Evolutionary conservation across 805 yeast species (phyloP), one percentile per base, ranked within the genome.

Genomic region (Lipomyces mesembrius): DNA sequence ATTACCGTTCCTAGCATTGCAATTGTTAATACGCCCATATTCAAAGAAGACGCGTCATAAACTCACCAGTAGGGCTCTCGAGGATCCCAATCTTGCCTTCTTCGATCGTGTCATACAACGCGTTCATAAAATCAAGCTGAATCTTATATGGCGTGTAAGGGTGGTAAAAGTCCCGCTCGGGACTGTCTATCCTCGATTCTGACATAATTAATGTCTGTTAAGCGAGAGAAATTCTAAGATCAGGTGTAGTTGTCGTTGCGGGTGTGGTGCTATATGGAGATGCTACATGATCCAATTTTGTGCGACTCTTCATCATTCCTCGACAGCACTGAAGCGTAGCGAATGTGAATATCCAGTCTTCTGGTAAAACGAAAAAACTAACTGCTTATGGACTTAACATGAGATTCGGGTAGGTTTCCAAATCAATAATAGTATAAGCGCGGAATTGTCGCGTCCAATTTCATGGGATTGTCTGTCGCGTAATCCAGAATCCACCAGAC

Each of bases 51-150:
- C 17, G 39, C 39, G 14, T n/a, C 1, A 43, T 43, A 43, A 22
- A 27, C 57, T 43, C 91, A 6, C 98, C 98, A 0, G 98, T 93
- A 0, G 98, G 98, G 65, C 95, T 88, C 75, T 93, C 98, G 74
- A 93, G 88, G 1, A 93, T 81, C 0, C 96, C 97, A 1, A 93
- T 80, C 74, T 89, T 91, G 73, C 81, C 76, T 12, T 76, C 67
- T 3, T 81, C 80, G 20, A 93, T 80, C 1, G 90, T 83, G 29
- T 84, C 84, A 72, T 89, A 89, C n/a, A 94, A 82, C 25, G 87
- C 84, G 37, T 81, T 79, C 98, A 93, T 93, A 71, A 93, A 83
- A 66, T 88, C 84, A 27, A 83, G 55, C 75, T 93, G 98, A 68
- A 92, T 92, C 32, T 81, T 82, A 76, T 93, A 93, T 0, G 98